phyloP scores from a whole-genome alignment of 2,329 filamentous ascomycete species.

The Albophoma yamanashiensis region DNA sequence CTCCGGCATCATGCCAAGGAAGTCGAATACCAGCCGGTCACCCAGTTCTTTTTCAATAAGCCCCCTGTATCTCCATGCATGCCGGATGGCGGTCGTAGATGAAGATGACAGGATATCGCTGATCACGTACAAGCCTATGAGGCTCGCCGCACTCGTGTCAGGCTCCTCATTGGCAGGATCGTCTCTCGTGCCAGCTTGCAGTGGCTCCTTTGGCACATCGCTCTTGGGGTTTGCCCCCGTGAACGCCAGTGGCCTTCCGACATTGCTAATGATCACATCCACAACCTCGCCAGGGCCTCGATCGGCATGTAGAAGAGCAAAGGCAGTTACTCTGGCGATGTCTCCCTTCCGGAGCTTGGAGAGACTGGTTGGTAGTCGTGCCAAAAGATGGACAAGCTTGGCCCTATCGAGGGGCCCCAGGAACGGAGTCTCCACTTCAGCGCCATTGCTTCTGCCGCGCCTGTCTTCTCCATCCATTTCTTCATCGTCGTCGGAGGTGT shows the following conservation, averaged over 20 bases:
- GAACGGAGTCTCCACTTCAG: slow-evolving; percentile 47
- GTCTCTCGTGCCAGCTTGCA: slow-evolving; percentile 19
- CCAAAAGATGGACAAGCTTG: slow-evolving; percentile 74
- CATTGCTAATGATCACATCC: slow-evolving; percentile 75
- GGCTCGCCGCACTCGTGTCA: slow-evolving; percentile 62
- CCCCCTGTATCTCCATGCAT: slow-evolving; percentile 78
- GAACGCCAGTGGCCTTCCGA: slow-evolving; percentile 65
- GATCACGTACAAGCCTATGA: slow-evolving; percentile 70
- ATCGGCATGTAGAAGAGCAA: slow-evolving; percentile 80
- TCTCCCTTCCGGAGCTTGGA: slow-evolving; percentile 72
- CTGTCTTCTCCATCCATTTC: slow-evolving; percentile 51
- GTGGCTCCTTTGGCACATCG: slow-evolving; percentile 23
- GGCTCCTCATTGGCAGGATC: slow-evolving; percentile 27
- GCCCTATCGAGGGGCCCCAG: slow-evolving; percentile 77
- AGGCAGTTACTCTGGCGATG: slow-evolving; percentile 73
- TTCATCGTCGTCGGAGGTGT: slow-evolving; percentile 76
- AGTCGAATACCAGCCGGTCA: slow-evolving; percentile 59
- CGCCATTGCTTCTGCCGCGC: slow-evolving; percentile 29
- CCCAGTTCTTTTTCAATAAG: slow-evolving; percentile 67
- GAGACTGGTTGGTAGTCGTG: slow-evolving; percentile 66
- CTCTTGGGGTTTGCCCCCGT: slow-evolving; percentile 57
- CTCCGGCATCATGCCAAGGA: slow-evolving; percentile 62
- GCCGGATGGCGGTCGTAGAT: slow-evolving; percentile 66
- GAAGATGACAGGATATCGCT: slow-evolving; percentile 70
- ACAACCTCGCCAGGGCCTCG: slow-evolving; percentile 83